Evolutionary conservation across 768 basidiomycete species (phyloP), one percentile per base, ranked within the genome.

Genomic region (Lanmaoa rubissima): DNA sequence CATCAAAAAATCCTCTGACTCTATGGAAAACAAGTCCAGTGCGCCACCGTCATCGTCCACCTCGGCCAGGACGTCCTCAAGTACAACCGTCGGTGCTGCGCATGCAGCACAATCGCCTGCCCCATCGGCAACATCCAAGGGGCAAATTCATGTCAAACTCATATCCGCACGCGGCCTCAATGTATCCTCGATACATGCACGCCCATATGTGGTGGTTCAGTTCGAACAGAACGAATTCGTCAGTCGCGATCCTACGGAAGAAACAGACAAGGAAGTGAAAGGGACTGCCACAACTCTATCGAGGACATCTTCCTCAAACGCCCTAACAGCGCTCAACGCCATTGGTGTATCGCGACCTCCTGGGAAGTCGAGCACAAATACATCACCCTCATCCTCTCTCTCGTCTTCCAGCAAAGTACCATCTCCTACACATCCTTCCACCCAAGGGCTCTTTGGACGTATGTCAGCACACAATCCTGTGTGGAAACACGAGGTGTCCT

Each of bases 181-280:
- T 61, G 87, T 94, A 51, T 79, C 80, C 43, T 81, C 85, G 14
- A 65, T 81, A 42, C 70, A 78, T 59, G 85, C 90, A 4, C 79
- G 85, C 0, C 92, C 94, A 17, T 98, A 99, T 71, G 91, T 94
- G 65, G 95, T 98, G 71, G 94, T 95, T 63, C 90, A 94, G 73
- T 99, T 98, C 74, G 97, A 99, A 78, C 91, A 98, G 74, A 98
- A 94, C 80, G 97, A 99, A 75, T 99, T 98, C 69, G 87, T 99
- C 71, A 87, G 87, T 64, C 79, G 97, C 44, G 92, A 96, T 71
- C 92, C 94, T 28, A 90, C 88, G 26, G 83, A 85, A 61, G 91
- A 92, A 72, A 76, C 80, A 17, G 91, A 90, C 77, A 94, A 91
- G 78, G 91, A 93, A 74, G 89, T 92, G 73, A 92, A 88, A 71